These are phyloP conservation scores for Plasmodium gonderi DNA, from an alignment of 169 alveolate species.

Conservation along the genomic window DNA sequence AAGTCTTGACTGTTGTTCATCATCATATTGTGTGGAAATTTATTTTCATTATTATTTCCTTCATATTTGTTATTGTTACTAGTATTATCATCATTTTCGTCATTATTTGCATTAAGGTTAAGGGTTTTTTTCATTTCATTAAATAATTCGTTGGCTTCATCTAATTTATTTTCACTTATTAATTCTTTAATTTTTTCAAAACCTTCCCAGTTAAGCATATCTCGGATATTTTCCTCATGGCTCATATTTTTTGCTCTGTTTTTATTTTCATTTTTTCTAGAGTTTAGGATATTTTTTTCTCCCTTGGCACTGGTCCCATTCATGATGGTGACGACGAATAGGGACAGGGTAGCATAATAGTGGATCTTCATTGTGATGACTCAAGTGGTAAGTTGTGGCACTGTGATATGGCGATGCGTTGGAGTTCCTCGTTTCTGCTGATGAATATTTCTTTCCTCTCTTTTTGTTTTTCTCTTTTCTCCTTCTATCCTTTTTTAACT, in stretches of 20 bases:
- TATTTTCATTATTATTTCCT: neutral
- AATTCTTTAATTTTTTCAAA: conserved; percentile 48
- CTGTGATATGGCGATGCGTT: neutral
- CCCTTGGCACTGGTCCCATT: conserved; percentile 1
- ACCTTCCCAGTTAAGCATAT: neutral
- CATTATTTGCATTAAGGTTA: neutral
- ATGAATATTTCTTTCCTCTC: neutral
- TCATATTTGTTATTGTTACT: neutral
- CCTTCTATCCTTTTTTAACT: neutral
- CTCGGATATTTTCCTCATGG: neutral
- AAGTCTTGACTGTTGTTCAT: neutral
- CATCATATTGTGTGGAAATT: neutral
- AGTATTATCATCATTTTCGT: neutral
- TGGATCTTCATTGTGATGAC: neutral
- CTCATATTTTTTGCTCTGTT: neutral
- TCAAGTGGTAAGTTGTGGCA: neutral
- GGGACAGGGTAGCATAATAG: neutral
- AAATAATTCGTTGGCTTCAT: conserved; percentile 36
- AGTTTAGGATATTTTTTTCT: conserved; percentile 10
- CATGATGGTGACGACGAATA: neutral
- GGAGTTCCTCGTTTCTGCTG: neutral
- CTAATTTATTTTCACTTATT: conserved; percentile 30
- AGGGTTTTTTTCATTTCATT: conserved; percentile 15
- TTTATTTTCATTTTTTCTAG: neutral
- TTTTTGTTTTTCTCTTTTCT: neutral